Base-by-base conservation (phyloP, 225 moss, liverwort and hornwort species). In the Physcomitrium patens region DNA sequence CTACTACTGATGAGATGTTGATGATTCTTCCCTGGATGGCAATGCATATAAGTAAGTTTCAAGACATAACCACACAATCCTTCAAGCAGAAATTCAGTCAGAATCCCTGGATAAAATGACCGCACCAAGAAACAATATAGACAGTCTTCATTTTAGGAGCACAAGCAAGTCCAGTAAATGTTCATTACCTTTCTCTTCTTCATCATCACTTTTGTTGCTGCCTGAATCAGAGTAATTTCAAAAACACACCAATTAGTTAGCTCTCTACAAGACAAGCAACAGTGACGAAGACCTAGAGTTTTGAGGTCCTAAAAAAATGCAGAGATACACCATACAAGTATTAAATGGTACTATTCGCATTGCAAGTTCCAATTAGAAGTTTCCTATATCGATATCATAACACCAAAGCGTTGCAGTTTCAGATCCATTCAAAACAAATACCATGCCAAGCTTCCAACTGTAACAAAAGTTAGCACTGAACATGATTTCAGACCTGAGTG, bases 181-280 rank as follows among this genome's bases (percentile, higher is more conserved):
- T 44, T 31, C n/a, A 12, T 12, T 78, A 94, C 94, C 90, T 89
- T 94, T 69, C 80, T 94, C 75, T 94, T 94, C 86, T 90, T 96
- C 89, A 96, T 92, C 96, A 94, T 94, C 72, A 96, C 83, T 82
- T 96, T 96, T 7, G 92, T 92, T 54, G 94, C 94, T 42, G 96
- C 96, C 94, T 94, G 89, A 45, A 73, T 45, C 63, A 81, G 20
- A 60, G 53, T 0, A 11, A 18, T 54, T 54, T 12, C 7, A 67
- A 56, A 75, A 60, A 44, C 42, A 73, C 8, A 61, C 12, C 0
- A 50, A 44, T 41, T 8, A 31, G 48, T 67, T 47, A 75, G 20
- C 57, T 13, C 57, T 57, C 64, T n/a, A 10, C 72, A 12, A 16
- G 20, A 1, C 15, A 19, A 13, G 15, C 17, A 46, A 46, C 27